Base-by-base conservation (phyloP, 1,139 yeast genomes). In the Scheffersomyces cryptocercus region DNA sequence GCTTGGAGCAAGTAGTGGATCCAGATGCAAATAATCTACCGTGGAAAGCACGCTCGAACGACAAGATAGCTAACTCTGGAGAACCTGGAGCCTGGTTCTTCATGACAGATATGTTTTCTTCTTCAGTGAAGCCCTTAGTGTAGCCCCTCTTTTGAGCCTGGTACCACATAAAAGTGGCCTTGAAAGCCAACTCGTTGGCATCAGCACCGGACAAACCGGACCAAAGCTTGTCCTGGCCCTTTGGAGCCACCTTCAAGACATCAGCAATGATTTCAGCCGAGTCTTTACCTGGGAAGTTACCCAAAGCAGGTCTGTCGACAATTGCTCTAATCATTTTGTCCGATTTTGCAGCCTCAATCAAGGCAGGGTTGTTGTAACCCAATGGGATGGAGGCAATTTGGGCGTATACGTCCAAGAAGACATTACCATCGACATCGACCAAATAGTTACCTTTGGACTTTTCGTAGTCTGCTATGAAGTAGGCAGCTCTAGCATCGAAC, bases 101-200 rank as follows among this genome's bases (percentile, higher is more conserved):
- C 95, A 86, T 86, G 48, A 80, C 80, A 5, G 87, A 68, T 12
- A 47, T 59, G 59, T 75, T 71, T 61, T 86, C 95, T 58, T 80
- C 86, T n/a, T 62, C 58, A 8, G 86, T 58, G 65, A 85, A 85
- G 12, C 66, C 64, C 14, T 67, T 61, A 31, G 61, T 55, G 56
- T 67, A 75, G 35, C 82, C 79, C 67, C 91, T 81, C 67, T 73
- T 72, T 60, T 79, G 69, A 41, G 81, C 67, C 58, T 83, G 87
- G 65, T 84, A 84, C 75, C 85, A 84, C 72, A 86, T 81, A 64
- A 86, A 86, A 8, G 88, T 88, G 42, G 95, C 93, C 70, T 86
- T 86, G 75, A 82, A 86, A 9, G 95, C 95, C 61, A 85, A 77
- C 66, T 86, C 95, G 61, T 84, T 85, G 53, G 95, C 95, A 61